phyloP scores from a whole-genome alignment of 768 basidiomycete genomes.

The Boletus vinaceobasis region DNA sequence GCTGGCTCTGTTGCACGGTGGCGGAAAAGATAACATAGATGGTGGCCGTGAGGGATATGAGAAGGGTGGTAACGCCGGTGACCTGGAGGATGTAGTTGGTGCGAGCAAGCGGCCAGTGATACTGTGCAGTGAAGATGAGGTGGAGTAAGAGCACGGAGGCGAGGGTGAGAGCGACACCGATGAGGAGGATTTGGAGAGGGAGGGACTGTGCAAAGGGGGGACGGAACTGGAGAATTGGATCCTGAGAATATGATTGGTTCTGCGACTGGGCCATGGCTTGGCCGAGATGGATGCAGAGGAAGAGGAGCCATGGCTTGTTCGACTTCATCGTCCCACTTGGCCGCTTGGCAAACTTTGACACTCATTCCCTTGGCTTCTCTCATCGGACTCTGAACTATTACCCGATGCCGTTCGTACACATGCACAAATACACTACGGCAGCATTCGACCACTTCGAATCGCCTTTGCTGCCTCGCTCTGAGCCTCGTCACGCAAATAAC shows the following conservation, averaged over 20 bases:
- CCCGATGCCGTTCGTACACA: not conserved
- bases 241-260: slow-evolving; percentile 27
- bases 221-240: slow-evolving; percentile 77
- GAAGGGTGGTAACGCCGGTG: slow-evolving; percentile 74
- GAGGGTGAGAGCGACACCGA: slow-evolving; percentile 82
- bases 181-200: slow-evolving; percentile 85
- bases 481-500: slow-evolving; percentile 56
- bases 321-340: not conserved
- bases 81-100: slow-evolving; percentile 91
- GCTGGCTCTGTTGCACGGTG: slow-evolving; percentile 56
- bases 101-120: slow-evolving; percentile 91
- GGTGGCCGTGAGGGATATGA: slow-evolving; percentile 74
- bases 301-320: not conserved
- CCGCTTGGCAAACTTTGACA: not conserved
- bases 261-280: slow-evolving; percentile 21
- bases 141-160: slow-evolving; percentile 84
- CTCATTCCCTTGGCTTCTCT: not conserved
- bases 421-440: slow-evolving; percentile 29
- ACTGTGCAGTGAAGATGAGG: slow-evolving; percentile 91
- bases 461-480: slow-evolving; percentile 54
- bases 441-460: slow-evolving; percentile 39
- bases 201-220: slow-evolving; percentile 85
- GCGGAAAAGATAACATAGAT: slow-evolving; percentile 69
- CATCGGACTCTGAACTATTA: not conserved
- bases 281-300: slow-evolving; percentile 7